Conservation (phyloP, 2,329 filamentous ascomycete genomes). For the Claviceps quebecensis region DNA sequence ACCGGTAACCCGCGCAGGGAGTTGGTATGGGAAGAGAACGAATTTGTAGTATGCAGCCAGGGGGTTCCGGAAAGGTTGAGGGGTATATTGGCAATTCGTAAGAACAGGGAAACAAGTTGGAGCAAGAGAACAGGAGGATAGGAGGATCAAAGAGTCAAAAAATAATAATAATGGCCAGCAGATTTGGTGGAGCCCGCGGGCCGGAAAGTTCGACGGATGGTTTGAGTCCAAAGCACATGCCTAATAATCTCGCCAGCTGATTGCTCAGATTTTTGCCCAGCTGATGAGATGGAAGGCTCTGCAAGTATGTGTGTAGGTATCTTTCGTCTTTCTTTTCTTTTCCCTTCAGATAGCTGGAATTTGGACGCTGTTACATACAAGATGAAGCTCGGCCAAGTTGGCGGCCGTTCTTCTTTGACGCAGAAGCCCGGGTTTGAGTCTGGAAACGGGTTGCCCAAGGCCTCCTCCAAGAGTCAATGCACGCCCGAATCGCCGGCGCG, state of each 20-base stretch:
- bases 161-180: not conserved
- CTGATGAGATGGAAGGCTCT: too few species aligned
- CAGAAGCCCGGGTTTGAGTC: too few species aligned
- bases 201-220: not conserved
- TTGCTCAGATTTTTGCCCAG: not conserved
- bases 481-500: too few species aligned
- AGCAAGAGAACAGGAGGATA: not conserved
- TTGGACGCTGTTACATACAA: not conserved
- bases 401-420: not conserved
- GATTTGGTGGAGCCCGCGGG: constrained; percentile 4
- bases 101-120: not conserved
- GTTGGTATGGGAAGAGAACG: not conserved
- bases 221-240: constrained; percentile 4
- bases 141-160: not conserved
- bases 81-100: not conserved
- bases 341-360: too few species aligned
- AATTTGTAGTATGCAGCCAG: not conserved
- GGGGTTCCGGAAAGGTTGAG: not conserved
- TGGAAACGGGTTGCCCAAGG: not conserved
- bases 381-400: not conserved
- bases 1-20: not conserved
- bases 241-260: constrained; percentile 1
- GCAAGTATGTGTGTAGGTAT: too few species aligned
- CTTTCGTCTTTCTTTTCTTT: too few species aligned
- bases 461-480: too few species aligned